Evolutionary conservation across 768 basidiomycete species (phyloP).

Genomic region (Mycena crocata): DNA sequence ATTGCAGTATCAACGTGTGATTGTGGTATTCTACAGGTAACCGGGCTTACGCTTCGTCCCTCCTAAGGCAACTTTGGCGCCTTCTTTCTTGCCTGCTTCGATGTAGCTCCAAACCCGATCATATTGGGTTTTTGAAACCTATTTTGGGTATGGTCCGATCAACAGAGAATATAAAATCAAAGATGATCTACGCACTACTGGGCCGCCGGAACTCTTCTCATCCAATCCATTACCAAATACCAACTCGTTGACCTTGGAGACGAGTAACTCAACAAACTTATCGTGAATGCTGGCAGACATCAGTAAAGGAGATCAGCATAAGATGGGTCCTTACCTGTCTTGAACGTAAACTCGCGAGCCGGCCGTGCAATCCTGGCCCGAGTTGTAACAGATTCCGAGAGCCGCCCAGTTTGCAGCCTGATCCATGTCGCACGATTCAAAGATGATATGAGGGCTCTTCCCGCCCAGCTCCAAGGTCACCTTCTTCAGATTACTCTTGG

Average conservation of each 20-base stretch:
- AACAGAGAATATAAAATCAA: conserved; percentile 6
- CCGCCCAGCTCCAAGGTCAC: conserved; percentile 95
- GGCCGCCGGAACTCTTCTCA: conserved; percentile 80
- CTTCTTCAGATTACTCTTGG: conserved; percentile 95
- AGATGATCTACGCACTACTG: conserved; percentile 67
- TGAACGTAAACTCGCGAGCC: conserved; percentile 93
- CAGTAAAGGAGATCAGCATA: not conserved
- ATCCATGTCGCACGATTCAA: conserved; percentile 91
- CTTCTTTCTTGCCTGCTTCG: conserved; percentile 84
- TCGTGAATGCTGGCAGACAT: conserved; percentile 71
- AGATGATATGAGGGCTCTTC: conserved; percentile 90
- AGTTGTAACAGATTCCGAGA: conserved; percentile 88
- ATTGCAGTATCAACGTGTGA: not conserved
- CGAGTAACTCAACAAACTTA: conserved; percentile 77
- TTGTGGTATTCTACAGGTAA: not conserved
- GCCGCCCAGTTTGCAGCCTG: conserved; percentile 91
- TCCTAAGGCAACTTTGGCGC: conserved; percentile 84
- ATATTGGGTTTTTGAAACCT: conserved; percentile 88
- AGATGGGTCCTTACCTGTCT: conserved; percentile 50
- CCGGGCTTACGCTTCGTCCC: conserved; percentile 70
- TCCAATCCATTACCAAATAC: conserved; percentile 87
- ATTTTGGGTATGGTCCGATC: not conserved
- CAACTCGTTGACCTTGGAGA: conserved; percentile 73
- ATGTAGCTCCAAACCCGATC: conserved; percentile 92
- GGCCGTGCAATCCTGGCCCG: conserved; percentile 94